phyloP scores from a whole-genome alignment of 495 filamentous ascomycete species.

The Cercophora sp. region DNA sequence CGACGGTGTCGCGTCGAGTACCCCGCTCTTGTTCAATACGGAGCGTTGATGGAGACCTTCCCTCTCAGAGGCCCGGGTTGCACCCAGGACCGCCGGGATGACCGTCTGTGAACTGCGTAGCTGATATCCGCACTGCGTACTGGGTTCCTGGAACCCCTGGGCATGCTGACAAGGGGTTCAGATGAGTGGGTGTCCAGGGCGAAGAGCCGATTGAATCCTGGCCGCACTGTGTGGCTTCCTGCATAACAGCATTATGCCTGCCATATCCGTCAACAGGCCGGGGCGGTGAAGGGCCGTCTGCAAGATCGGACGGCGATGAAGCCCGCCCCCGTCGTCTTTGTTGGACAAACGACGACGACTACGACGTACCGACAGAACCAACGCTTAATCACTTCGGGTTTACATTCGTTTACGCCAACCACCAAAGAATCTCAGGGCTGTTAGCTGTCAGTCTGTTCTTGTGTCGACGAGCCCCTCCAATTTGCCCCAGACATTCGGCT shows the following conservation, averaged over 20 bases:
- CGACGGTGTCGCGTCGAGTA: slow-evolving; percentile 19
- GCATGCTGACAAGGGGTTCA: slow-evolving; percentile 6
- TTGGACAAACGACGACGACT: too few species aligned
- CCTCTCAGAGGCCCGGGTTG: neutral
- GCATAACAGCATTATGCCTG: slow-evolving; percentile 22
- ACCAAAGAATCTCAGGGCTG: too few species aligned
- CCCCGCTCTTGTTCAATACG: slow-evolving; percentile 23
- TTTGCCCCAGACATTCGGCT: too few species aligned
- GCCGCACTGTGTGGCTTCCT: slow-evolving; percentile 16
- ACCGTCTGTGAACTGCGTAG: slow-evolving; percentile 5
- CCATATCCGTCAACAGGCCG: slow-evolving; percentile 11
- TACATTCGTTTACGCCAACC: neutral
- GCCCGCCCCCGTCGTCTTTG: slow-evolving; percentile 2
- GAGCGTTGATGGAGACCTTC: neutral
- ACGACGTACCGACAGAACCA: too few species aligned
- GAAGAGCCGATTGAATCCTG: slow-evolving; percentile 13
- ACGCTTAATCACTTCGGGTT: slow-evolving; percentile 3
- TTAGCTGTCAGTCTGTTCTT: too few species aligned
- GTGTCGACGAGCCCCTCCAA: too few species aligned
- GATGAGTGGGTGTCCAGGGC: slow-evolving; percentile 1
- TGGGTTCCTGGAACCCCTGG: slow-evolving; percentile 18
- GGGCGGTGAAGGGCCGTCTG: slow-evolving; percentile 14
- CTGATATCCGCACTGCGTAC: too few species aligned
- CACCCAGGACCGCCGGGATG: slow-evolving; percentile 14
- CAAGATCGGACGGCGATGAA: slow-evolving; percentile 15